Base-by-base conservation (phyloP, 176 grass and related monocot species). In the Ananas comosus region DNA sequence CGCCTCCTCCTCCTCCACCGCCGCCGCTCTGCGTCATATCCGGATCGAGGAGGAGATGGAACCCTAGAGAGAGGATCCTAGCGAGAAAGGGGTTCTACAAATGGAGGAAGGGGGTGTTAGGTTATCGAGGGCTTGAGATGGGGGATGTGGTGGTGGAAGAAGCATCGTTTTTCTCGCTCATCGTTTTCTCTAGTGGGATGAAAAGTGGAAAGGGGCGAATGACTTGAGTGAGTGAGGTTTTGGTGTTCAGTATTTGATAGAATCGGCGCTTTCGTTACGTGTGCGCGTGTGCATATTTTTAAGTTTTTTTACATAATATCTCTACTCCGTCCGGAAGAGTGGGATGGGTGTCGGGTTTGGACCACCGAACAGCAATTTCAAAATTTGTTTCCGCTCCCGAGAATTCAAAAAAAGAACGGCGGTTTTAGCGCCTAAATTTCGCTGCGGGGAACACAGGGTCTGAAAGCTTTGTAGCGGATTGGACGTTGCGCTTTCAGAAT, bases 11-110 rank as follows among this genome's bases (percentile, higher is more conserved):
- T 1, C 68, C 82, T 3, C 50, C 70, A 3, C 19, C 61, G 14
- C 63, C 63, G 58, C 56, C 54, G 25, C 48, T 63, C 9, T 51
- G 52, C 9, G 75, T 66, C 83, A 85, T 85, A 64, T 51, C 70
- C 23, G 24, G 13, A 6, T 47, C 50, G 16, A 23, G 52, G 28
- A 27, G 10, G 51, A 48, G 13, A 22, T 53, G 3, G n/a, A 49
- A 63, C 66, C 21, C 33, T 63, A 24, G 11, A 25, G 13, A 63
- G 53, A 11, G 21, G 52, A 70, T n/a, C 59, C 3, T 57, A 10
- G 5, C 33, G 12, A 48, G 51, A 51, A 53, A 12, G 16, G 56
- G 56, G 56, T 21, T 42, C 33, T 42, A 18, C 59, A 11, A 72
- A n/a, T 21, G 68, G 12, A 48, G 51, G 33, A 53, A 12, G 16